These are phyloP conservation scores for Cyberlindnera bimundalis DNA, from an alignment of 805 yeast genomes.

Conservation along the genomic window DNA sequence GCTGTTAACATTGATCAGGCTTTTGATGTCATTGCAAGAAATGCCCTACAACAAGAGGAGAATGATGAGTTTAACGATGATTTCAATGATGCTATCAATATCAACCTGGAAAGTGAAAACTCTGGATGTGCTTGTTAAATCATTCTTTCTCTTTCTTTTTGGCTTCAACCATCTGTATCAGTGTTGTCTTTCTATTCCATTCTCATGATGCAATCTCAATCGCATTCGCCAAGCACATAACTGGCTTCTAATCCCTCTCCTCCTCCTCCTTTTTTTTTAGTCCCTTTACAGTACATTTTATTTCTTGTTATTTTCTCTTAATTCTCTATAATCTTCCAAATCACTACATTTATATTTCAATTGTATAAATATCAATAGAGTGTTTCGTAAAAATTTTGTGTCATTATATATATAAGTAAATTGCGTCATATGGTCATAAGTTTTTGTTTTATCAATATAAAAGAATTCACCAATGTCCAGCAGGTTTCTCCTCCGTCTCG, in stretches of 20 bases:
- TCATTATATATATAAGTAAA: too few species aligned
- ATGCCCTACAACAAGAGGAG: conserved; percentile 94
- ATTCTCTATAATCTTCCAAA: too few species aligned
- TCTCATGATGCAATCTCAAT: too few species aligned
- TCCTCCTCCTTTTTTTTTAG: too few species aligned
- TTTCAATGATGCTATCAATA: conserved; percentile 93
- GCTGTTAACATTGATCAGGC: conserved; percentile 94
- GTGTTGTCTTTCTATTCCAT: neutral
- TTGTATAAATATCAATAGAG: too few species aligned
- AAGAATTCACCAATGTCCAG: conserved; percentile 33
- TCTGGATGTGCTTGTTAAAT: conserved; percentile 26
- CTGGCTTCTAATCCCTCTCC: too few species aligned
- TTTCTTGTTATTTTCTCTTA: too few species aligned
- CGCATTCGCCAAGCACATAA: too few species aligned
- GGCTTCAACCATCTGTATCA: neutral
- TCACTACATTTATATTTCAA: too few species aligned
- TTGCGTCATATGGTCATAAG: too few species aligned
- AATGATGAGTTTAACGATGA: conserved; percentile 89
- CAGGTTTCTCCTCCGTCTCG: conserved; percentile 25
- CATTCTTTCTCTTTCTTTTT: neutral
- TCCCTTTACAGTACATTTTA: too few species aligned
- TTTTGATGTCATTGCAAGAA: conserved; percentile 91
- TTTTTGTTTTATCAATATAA: neutral
- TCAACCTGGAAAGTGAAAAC: conserved; percentile 79
- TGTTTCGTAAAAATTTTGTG: too few species aligned